Evolutionary conservation across 2,329 filamentous ascomycete genomes (phyloP).

Genomic region (Aspergillus glaucus): DNA sequence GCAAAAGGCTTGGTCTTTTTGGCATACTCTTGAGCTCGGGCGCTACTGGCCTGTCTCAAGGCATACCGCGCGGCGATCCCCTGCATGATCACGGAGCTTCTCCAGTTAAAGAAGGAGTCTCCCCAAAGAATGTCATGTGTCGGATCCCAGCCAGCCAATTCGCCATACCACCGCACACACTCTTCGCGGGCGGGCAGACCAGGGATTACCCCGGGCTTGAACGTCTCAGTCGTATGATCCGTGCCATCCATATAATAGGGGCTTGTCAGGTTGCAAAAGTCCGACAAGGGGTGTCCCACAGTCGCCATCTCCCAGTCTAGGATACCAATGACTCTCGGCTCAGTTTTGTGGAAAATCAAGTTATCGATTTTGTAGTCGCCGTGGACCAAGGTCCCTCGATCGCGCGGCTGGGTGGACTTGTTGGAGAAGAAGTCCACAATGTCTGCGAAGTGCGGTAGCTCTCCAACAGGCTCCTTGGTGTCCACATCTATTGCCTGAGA

Average conservation of each 20-base stretch:
- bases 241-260: slow-evolving; percentile 32
- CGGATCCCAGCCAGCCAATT: slow-evolving; percentile 66
- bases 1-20: slow-evolving; percentile 65
- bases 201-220: slow-evolving; percentile 57
- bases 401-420: slow-evolving; percentile 62
- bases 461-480: slow-evolving; percentile 67
- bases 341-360: slow-evolving; percentile 80
- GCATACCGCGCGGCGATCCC: slow-evolving; percentile 89
- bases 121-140: slow-evolving; percentile 54
- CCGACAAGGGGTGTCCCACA: slow-evolving; percentile 88
- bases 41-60: slow-evolving; percentile 80
- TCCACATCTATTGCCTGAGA: slow-evolving; percentile 69
- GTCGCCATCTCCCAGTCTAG: slow-evolving; percentile 99
- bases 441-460: slow-evolving; percentile 75
- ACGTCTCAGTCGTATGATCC: slow-evolving; percentile 40
- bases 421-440: slow-evolving; percentile 73
- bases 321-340: slow-evolving; percentile 83
- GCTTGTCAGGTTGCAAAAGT: slow-evolving; percentile 69
- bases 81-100: slow-evolving; percentile 63
- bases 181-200: slow-evolving; percentile 60
- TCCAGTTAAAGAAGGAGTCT: slow-evolving; percentile 56
- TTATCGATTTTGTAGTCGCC: slow-evolving; percentile 97
- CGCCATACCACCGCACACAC: slow-evolving; percentile 60
- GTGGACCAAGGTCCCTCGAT: slow-evolving; percentile 75
- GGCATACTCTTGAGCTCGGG: slow-evolving; percentile 67